These are phyloP conservation scores for Funneliformis mosseae DNA, from an alignment of 192 early-diverging fungal genomes.

Conservation along the genomic window DNA sequence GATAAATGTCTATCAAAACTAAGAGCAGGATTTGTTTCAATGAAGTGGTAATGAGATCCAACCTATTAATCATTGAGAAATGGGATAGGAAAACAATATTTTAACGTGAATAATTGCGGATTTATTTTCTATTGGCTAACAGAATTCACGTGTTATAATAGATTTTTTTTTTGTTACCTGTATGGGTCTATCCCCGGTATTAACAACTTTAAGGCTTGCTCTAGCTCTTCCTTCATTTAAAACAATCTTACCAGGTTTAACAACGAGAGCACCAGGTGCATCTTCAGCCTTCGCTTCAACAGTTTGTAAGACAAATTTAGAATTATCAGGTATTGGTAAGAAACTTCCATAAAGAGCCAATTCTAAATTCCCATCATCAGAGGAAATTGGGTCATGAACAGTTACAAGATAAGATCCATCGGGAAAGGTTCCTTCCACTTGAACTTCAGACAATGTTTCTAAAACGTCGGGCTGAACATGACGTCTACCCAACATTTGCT, in stretches of 20 bases:
- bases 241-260: conserved; percentile 65
- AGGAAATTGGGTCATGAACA: conserved; percentile 88
- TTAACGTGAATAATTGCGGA: no score
- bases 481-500: conserved; percentile 82
- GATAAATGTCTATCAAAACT: conserved; percentile 81
- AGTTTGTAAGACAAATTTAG: conserved; percentile 52
- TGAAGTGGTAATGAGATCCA: conserved; percentile 96
- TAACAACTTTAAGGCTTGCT: conserved; percentile 74
- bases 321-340: conserved; percentile 70
- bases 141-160: not conserved
- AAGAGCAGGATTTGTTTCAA: conserved; percentile 83
- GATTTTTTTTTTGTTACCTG: conserved; percentile 55
- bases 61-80: conserved; percentile 52
- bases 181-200: conserved; percentile 93
- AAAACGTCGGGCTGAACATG: conserved; percentile 79
- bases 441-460: conserved; percentile 76
- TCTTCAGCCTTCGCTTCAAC: conserved; percentile 42
- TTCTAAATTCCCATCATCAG: conserved; percentile 77
- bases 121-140: not conserved
- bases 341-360: conserved; percentile 90
- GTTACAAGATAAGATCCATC: conserved; percentile 96
- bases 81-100: not conserved
- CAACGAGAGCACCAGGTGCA: conserved; percentile 70
- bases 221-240: conserved; percentile 81
- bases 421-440: conserved; percentile 90